Conservation (phyloP, 1,284 basidiomycete genomes). For the Ceratorhiza oryzae-sativae region DNA sequence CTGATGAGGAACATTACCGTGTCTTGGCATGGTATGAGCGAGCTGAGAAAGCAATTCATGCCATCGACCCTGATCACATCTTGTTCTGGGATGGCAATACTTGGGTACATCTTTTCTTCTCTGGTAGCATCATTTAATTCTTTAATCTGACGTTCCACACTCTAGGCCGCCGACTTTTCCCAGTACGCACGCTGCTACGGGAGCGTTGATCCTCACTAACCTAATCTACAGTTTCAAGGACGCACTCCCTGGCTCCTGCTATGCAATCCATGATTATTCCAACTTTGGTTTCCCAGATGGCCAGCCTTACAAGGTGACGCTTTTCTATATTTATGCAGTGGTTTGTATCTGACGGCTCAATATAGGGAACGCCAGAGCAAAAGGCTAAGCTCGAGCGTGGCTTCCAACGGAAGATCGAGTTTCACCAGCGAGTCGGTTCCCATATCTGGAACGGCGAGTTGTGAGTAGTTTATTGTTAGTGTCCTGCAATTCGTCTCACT, state of each 20-base stretch:
- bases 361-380: constrained; percentile 32
- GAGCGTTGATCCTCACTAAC: not conserved
- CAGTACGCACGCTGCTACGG: constrained; percentile 51
- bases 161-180: constrained; percentile 65
- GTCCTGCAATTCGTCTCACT: not conserved
- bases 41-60: constrained; percentile 67
- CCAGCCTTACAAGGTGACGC: constrained; percentile 40
- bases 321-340: not conserved
- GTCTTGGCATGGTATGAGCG: constrained; percentile 70
- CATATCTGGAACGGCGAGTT: constrained; percentile 83
- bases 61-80: constrained; percentile 69
- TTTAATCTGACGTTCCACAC: not conserved
- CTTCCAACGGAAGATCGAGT: constrained; percentile 65
- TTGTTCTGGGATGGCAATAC: constrained; percentile 76
- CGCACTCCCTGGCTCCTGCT: constrained; percentile 50
- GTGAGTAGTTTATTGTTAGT: not conserved
- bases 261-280: constrained; percentile 74
- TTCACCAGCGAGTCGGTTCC: constrained; percentile 43
- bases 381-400: constrained; percentile 56
- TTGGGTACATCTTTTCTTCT: constrained; percentile 16
- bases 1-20: constrained; percentile 62
- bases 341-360: not conserved
- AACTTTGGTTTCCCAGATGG: constrained; percentile 71
- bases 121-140: not conserved
- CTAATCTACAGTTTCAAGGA: constrained; percentile 33